phyloP scores from a whole-genome alignment of 2,329 filamentous ascomycete genomes.

The Didymella pinodella region DNA sequence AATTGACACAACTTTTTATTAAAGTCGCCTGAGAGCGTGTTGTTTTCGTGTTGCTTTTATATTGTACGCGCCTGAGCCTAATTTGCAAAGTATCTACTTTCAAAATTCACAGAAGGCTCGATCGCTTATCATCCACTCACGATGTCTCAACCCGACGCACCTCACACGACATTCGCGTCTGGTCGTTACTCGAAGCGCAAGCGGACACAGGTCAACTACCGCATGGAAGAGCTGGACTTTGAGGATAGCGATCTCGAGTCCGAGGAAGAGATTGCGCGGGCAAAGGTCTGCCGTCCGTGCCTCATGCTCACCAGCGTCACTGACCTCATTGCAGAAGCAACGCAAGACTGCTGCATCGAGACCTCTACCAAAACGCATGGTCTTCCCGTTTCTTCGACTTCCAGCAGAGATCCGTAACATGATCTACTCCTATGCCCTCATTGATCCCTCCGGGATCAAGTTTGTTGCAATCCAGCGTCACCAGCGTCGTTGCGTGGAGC shows the following conservation, averaged over 20 bases:
- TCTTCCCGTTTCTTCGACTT: constrained; percentile 47
- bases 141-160: constrained; percentile 28
- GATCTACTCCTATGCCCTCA: constrained; percentile 43
- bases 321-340: constrained; percentile 32
- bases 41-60: constrained; percentile 33
- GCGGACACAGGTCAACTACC: constrained; percentile 43
- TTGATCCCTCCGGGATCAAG: constrained; percentile 37
- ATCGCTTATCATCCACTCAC: background rate
- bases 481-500: constrained; percentile 41
- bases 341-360: constrained; percentile 29
- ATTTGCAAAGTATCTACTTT: background rate
- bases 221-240: constrained; percentile 34
- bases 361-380: constrained; percentile 40
- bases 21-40: constrained; percentile 36
- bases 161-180: constrained; percentile 25
- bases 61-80: constrained; percentile 14
- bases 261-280: constrained; percentile 26
- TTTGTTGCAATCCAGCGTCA: constrained; percentile 34
- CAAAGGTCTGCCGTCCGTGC: constrained; percentile 36
- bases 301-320: constrained; percentile 2
- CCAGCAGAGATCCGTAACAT: constrained; percentile 48
- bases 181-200: constrained; percentile 47
- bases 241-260: constrained; percentile 31
- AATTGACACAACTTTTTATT: constrained; percentile 25
- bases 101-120: background rate